phyloP scores from a whole-genome alignment of 148 eudicot genomes.

The Hydrangea macrophylla region DNA sequence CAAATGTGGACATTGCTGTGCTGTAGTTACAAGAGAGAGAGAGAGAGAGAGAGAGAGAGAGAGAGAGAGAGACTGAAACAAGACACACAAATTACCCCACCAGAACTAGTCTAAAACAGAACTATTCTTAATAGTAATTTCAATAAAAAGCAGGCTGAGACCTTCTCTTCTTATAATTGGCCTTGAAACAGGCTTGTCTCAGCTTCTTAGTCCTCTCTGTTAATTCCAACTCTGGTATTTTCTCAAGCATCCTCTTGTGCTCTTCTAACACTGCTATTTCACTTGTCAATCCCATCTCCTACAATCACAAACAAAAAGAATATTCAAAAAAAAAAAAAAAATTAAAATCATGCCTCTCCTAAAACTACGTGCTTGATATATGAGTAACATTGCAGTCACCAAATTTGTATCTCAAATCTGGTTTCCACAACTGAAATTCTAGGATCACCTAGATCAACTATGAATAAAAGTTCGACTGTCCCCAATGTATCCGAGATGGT shows the following conservation, averaged over 20 bases:
- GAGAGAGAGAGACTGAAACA: too few relatives aligned
- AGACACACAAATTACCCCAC: background rate
- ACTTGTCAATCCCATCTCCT: slow-evolving; percentile 49
- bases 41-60: too few relatives aligned
- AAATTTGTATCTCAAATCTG: too few relatives aligned
- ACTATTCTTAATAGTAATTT: too few relatives aligned
- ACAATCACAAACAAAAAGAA: slow-evolving; percentile 3
- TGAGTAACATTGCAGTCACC: too few relatives aligned
- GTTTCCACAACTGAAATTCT: too few relatives aligned
- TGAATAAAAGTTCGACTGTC: too few relatives aligned
- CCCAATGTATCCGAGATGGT: too few relatives aligned
- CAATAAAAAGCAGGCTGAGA: background rate
- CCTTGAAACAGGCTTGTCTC: slow-evolving; percentile 77
- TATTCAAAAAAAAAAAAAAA: too few relatives aligned
- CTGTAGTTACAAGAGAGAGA: background rate
- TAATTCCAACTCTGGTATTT: slow-evolving; percentile 50
- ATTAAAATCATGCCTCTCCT: too few relatives aligned
- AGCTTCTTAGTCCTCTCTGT: slow-evolving; percentile 52
- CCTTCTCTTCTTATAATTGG: slow-evolving; percentile 64
- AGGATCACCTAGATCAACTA: too few relatives aligned
- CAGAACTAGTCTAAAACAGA: background rate
- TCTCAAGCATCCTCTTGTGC: slow-evolving; percentile 47
- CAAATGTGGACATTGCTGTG: slow-evolving; percentile 1
- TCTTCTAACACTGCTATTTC: slow-evolving; percentile 52
- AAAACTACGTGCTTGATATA: too few relatives aligned